These are phyloP conservation scores for Rhodomyrtus tomentosa DNA, from an alignment of 345 rosid genomes.

Conservation along the genomic window DNA sequence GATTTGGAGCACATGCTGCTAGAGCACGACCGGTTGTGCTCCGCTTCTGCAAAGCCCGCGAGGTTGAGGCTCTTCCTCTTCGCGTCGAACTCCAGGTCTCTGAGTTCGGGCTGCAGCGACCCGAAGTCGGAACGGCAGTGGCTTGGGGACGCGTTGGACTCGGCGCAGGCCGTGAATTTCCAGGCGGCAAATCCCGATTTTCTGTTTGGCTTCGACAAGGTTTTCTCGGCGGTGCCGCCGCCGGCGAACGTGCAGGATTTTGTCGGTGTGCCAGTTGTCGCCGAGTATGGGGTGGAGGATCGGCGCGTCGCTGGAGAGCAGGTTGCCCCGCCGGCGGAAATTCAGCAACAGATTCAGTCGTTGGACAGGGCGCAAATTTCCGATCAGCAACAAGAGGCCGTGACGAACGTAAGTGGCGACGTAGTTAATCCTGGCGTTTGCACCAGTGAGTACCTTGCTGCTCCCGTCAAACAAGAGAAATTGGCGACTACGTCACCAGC, in stretches of 20 bases:
- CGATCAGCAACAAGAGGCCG: constrained; percentile 1
- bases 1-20: constrained; percentile 59
- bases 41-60: constrained; percentile 26
- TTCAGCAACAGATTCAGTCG: constrained; percentile 29
- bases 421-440: constrained; percentile 3
- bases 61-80: constrained; percentile 43
- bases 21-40: constrained; percentile 42
- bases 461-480: constrained; percentile 3
- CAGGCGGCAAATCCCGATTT: constrained; percentile 25
- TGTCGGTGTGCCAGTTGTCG: constrained; percentile 18
- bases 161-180: constrained; percentile 11
- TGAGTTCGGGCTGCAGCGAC: constrained; percentile 7
- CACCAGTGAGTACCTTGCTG: constrained; percentile 8
- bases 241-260: constrained; percentile 7
- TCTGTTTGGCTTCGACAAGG: constrained; percentile 44
- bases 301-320: constrained; percentile 14
- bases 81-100: constrained; percentile 2
- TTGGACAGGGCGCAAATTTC: constrained; percentile 24
- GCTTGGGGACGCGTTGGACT: constrained; percentile 47
- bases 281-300: constrained; percentile 37
- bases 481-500: not conserved
- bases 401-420: constrained; percentile 9
- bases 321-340: constrained; percentile 10
- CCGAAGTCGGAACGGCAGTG: constrained; percentile 36
- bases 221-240: constrained; percentile 1